Evolutionary conservation across 805 yeast species (phyloP).

Genomic region (Metschnikowia gruessii): DNA sequence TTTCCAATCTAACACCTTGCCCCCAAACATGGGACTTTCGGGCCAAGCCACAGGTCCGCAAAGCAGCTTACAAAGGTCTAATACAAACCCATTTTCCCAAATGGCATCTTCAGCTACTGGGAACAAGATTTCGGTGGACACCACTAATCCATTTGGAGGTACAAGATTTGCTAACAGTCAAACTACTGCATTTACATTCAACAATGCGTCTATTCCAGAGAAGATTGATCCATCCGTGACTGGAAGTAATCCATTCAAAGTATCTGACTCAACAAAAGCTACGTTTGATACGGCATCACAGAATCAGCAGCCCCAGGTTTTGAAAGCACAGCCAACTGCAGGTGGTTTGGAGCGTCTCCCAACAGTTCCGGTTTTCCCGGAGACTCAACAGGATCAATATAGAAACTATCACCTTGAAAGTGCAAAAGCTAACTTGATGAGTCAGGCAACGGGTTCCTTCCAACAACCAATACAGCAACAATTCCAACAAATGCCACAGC

Average conservation of each 20-base stretch:
- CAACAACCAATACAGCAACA: conserved; percentile 8
- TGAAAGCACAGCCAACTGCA: conserved; percentile 58
- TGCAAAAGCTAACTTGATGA: conserved; percentile 31
- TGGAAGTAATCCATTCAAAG: conserved; percentile 62
- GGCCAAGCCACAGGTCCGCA: background rate
- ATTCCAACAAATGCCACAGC: conserved; percentile 9
- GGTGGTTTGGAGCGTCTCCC: conserved; percentile 70
- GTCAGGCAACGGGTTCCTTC: conserved; percentile 15
- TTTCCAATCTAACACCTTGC: conserved; percentile 5
- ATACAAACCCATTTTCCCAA: conserved; percentile 38
- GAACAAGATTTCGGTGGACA: conserved; percentile 16
- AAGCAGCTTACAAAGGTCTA: conserved; percentile 23
- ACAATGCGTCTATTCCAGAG: conserved; percentile 8
- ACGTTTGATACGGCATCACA: conserved; percentile 28
- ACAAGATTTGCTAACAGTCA: conserved; percentile 33
- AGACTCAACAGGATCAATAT: conserved; percentile 43
- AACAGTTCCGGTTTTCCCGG: conserved; percentile 67
- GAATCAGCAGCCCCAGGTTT: conserved; percentile 22
- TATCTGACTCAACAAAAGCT: conserved; percentile 33
- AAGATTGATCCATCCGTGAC: conserved; percentile 39
- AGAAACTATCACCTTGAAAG: conserved; percentile 34
- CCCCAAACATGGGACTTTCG: background rate
- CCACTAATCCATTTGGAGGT: conserved; percentile 47
- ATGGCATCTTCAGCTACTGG: conserved; percentile 17
- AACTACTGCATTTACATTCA: conserved; percentile 19